These are phyloP conservation scores for Colletotrichum viniferum DNA, from an alignment of 2,329 filamentous ascomycete genomes.

Conservation along the genomic window DNA sequence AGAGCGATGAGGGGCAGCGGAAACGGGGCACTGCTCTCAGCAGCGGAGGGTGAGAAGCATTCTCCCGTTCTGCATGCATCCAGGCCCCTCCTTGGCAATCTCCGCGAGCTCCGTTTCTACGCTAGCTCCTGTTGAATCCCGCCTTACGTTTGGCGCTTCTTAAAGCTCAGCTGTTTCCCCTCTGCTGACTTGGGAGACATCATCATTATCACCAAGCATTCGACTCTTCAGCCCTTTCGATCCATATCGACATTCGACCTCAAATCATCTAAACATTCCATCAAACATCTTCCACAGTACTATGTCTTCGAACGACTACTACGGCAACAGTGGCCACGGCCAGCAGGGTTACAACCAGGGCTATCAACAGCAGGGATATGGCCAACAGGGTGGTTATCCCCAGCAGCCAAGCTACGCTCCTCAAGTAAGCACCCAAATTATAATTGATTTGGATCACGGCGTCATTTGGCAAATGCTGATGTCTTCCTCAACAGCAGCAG, in stretches of 20 bases:
- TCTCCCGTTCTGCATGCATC: background rate
- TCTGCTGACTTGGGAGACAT: background rate
- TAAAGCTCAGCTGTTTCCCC: background rate
- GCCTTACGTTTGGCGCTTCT: background rate
- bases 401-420: conserved; percentile 27
- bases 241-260: background rate
- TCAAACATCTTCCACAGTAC: background rate
- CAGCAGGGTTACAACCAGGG: conserved; percentile 25
- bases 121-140: background rate
- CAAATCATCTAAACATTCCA: background rate
- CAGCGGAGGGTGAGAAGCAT: background rate
- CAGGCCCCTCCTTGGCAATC: conserved; percentile 8
- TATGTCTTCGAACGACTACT: conserved; percentile 45
- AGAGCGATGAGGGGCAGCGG: background rate
- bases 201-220: background rate
- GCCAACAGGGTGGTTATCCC: conserved; percentile 26
- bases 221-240: background rate
- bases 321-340: conserved; percentile 30
- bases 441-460: too few relatives aligned
- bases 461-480: background rate
- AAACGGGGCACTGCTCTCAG: background rate
- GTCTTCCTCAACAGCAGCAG: conserved; percentile 11
- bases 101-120: conserved; percentile 7
- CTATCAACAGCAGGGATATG: conserved; percentile 20
- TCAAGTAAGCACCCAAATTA: conserved; percentile 25